Evolutionary conservation across 2,329 filamentous ascomycete genomes (phyloP).

Genomic region (Aureobasidium vineae): DNA sequence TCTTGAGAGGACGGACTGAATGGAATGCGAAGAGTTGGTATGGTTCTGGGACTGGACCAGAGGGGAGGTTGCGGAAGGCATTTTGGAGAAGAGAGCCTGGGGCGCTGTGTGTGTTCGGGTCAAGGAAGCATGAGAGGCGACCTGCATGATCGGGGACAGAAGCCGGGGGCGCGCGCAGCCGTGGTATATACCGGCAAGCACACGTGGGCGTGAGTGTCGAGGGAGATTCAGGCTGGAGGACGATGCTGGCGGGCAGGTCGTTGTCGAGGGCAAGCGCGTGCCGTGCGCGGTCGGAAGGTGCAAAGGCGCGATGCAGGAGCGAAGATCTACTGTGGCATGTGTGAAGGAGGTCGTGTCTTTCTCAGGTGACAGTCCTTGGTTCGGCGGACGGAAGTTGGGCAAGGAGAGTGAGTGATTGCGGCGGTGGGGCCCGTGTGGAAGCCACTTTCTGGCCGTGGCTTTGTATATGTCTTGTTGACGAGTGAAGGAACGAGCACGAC

Average conservation of each 20-base stretch:
- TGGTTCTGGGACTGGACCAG: slow-evolving; percentile 47
- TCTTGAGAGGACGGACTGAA: slow-evolving; percentile 48
- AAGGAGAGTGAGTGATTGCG: slow-evolving; percentile 12
- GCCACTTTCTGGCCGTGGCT: slow-evolving; percentile 20
- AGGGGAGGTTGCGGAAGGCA: slow-evolving; percentile 37
- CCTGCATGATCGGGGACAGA: slow-evolving; percentile 31
- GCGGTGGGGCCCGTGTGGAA: slow-evolving; percentile 18
- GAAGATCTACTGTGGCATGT: slow-evolving; percentile 12
- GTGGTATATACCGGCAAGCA: slow-evolving; percentile 14
- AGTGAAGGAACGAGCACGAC: slow-evolving; percentile 14
- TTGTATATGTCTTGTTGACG: slow-evolving; percentile 6
- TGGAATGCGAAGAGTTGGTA: slow-evolving; percentile 49
- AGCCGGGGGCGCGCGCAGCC: background rate
- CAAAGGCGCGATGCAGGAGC: background rate
- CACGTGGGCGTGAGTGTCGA: slow-evolving; percentile 13
- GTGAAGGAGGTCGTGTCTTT: slow-evolving; percentile 2
- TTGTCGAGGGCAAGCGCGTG: slow-evolving; percentile 13
- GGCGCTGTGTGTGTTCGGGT: slow-evolving; percentile 35
- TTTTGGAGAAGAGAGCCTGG: slow-evolving; percentile 32
- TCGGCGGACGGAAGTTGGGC: background rate
- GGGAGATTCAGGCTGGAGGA: background rate
- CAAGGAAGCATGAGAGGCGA: slow-evolving; percentile 35
- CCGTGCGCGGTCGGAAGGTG: slow-evolving; percentile 11
- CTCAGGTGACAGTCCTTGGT: slow-evolving; percentile 6
- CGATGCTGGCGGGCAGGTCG: background rate